phyloP scores from a whole-genome alignment of 2,329 filamentous ascomycete species.

The Fragosphaeria purpurea region DNA sequence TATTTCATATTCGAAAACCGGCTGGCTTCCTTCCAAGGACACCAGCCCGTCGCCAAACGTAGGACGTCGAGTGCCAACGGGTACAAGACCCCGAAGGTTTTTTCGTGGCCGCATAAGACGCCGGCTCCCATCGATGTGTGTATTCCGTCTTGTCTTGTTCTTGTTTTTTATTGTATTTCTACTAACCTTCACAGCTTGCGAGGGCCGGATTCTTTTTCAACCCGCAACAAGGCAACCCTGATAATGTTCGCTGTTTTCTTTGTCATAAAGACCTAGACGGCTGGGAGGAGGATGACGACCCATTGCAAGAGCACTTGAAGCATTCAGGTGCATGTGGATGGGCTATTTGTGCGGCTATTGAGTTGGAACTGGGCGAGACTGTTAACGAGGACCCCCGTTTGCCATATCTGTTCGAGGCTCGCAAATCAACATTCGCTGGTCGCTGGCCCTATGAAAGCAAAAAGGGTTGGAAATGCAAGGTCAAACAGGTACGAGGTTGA shows the following conservation, averaged over 20 bases:
- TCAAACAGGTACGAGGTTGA: conserved; percentile 56
- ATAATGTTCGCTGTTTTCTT: conserved; percentile 85
- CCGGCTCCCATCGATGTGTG: conserved; percentile 56
- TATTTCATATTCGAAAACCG: conserved; percentile 64
- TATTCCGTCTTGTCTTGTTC: conserved; percentile 24
- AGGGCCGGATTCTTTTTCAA: conserved; percentile 85
- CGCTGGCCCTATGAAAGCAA: conserved; percentile 86
- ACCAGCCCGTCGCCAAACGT: conserved; percentile 55
- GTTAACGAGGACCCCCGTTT: conserved; percentile 64
- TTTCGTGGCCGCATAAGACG: conserved; percentile 69
- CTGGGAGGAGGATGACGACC: conserved; percentile 82
- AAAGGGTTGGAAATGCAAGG: conserved; percentile 81
- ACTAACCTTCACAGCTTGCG: conserved; percentile 53
- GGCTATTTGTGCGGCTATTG: conserved; percentile 61
- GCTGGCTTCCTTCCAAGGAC: conserved; percentile 65
- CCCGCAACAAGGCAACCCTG: conserved; percentile 62
- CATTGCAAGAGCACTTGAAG: conserved; percentile 73
- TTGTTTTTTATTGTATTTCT: conserved; percentile 13
- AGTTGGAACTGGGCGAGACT: conserved; percentile 51
- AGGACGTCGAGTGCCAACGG: conserved; percentile 56
- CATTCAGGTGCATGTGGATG: conserved; percentile 78
- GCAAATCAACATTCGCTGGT: conserved; percentile 72
- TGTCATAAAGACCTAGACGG: conserved; percentile 78
- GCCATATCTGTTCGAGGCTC: conserved; percentile 61
- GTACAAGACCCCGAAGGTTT: conserved; percentile 45